These are phyloP conservation scores for Cryptomeria japonica DNA, from an alignment of 75 land plant species.

Conservation along the genomic window DNA sequence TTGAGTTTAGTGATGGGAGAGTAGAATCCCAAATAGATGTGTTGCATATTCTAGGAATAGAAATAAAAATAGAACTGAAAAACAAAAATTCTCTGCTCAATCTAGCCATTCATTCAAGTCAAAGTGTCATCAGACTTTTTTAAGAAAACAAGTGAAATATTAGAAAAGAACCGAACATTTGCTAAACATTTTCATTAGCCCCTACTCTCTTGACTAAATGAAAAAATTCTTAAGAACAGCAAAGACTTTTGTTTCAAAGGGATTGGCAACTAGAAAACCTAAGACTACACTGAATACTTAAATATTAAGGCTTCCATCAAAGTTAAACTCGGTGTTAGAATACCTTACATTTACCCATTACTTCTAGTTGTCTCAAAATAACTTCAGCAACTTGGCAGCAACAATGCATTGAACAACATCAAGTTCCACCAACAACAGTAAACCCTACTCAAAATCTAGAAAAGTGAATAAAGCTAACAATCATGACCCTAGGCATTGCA, in stretches of 20 bases:
- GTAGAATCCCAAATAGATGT: too few relatives aligned
- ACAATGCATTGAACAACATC: not conserved
- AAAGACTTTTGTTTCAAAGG: not conserved
- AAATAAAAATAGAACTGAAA: too few relatives aligned
- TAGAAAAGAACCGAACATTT: not conserved
- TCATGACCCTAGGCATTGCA: not conserved
- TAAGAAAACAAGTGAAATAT: not conserved
- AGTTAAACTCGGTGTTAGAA: not conserved
- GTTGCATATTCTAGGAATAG: not conserved
- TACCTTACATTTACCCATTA: not conserved
- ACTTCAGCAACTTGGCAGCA: not conserved
- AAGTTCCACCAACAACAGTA: not conserved
- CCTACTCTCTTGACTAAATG: not conserved
- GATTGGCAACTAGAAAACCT: not conserved
- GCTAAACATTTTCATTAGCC: not conserved
- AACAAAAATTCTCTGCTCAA: not conserved
- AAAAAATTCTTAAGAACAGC: not conserved
- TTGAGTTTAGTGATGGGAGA: too few relatives aligned
- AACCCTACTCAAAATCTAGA: too few relatives aligned
- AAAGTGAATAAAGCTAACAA: too few relatives aligned
- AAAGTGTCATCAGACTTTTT: not conserved
- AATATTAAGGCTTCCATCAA: not conserved
- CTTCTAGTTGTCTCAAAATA: not conserved
- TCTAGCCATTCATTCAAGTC: not conserved
- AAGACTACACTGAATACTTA: not conserved